Conservation (phyloP, 331 rosid species). For the Prunus yedoensis region DNA sequence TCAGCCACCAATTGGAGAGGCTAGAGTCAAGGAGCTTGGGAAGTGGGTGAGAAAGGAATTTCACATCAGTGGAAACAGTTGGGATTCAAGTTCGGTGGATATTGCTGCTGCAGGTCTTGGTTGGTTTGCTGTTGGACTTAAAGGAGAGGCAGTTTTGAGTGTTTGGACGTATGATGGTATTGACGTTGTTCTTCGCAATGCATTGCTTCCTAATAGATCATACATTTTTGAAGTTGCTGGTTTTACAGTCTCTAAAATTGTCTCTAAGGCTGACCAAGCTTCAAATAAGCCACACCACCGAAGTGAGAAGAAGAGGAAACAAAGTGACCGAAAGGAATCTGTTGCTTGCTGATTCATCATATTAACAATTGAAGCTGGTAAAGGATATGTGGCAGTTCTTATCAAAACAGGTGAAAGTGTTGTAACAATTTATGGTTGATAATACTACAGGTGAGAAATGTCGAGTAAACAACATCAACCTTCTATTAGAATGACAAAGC, state of each 20-base stretch:
- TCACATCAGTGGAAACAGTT: constrained; percentile 62
- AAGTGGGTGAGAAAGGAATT: constrained; percentile 72
- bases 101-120: constrained; percentile 88
- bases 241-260: constrained; percentile 80
- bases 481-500: background rate
- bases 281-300: constrained; percentile 40
- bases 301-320: constrained; percentile 45
- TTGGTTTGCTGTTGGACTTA: constrained; percentile 89
- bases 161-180: constrained; percentile 92
- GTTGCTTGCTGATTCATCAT: constrained; percentile 22
- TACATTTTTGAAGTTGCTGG: constrained; percentile 69
- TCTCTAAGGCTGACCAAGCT: constrained; percentile 74
- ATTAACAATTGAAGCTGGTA: constrained; percentile 15
- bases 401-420: background rate
- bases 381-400: background rate
- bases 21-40: constrained; percentile 76
- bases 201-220: constrained; percentile 71
- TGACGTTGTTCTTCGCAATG: constrained; percentile 64
- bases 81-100: constrained; percentile 90
- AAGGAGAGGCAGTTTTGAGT: constrained; percentile 75
- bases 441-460: background rate
- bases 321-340: constrained; percentile 25
- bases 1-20: constrained; percentile 83
- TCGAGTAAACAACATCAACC: background rate
- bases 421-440: background rate